Base-by-base conservation (phyloP, 2,329 filamentous ascomycete species). In the Colletotrichum liaoningense region DNA sequence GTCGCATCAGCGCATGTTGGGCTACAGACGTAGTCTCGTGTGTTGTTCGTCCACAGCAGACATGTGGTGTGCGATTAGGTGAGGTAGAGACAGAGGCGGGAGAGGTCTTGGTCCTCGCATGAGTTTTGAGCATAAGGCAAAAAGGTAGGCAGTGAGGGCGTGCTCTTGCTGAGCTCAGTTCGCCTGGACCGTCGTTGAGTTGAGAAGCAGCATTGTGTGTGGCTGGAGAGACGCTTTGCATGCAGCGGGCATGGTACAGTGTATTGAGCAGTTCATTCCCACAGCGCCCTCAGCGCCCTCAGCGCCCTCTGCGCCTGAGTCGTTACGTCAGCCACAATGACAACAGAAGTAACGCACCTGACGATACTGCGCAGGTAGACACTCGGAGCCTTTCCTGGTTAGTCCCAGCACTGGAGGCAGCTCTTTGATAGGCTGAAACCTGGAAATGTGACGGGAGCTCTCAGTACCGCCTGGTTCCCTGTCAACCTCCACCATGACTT, bases 371-470 rank as follows among this genome's bases (percentile, higher is more conserved):
- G 16, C 16, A 42, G 38, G 38, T 42, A 64, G 62, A 35, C 62
- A 28, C 62, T 28, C 62, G 35, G 58, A 72, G 63, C 68, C 33
- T 26, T 62, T 66, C 57, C 62, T 66, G 74, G 72, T 57, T 65
- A 67, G 67, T 56, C 73, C 72, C 69, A 67, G 69, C 52, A n/a
- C 38, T 11, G 42, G n/a, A 52, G 57, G 56, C 67, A 67, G 52
- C 56, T 54, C 62, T 56, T 67, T 75, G 72, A 75, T 75, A 73
- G 72, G 73, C 69, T 73, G 68, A 66, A 72, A 75, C 69, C 28
- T 65, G 69, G 22, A 72, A 59, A 72, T 71, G 66, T 67, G 69
- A 74, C 60, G 65, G 59, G 60, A 74, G 73, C 73, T 75, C 71
- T 74, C 67, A 74, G 70, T 71, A 73, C 73, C 67, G 73, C 67